A percentile compares a stretch with the other conserved stretches of the same genome.
phyloP scores from a whole-genome alignment of 768 basidiomycete genomes.

The Rhizopogon rudus region DNA sequence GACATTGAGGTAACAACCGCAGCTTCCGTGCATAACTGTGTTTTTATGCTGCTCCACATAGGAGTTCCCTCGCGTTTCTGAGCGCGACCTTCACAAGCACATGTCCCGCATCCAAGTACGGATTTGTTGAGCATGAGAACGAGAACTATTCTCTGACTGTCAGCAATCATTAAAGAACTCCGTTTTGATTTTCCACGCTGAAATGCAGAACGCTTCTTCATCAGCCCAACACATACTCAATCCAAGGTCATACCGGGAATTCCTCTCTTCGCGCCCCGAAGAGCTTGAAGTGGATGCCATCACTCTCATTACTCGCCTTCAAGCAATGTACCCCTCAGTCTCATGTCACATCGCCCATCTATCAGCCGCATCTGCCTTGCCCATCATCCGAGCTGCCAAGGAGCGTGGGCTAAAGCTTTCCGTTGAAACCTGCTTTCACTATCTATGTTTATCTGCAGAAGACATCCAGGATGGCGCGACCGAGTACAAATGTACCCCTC shows the following conservation, averaged over 20 bases:
- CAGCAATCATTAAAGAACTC: conserved; percentile 52
- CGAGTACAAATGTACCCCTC: conserved; percentile 96
- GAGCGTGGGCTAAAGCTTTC: conserved; percentile 65
- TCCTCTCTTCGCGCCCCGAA: conserved; percentile 83
- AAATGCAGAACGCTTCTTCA: conserved; percentile 47
- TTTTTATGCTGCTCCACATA: conserved; percentile 23
- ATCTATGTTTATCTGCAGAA: conserved; percentile 73
- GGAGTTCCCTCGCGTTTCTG: conserved; percentile 91
- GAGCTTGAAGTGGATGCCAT: conserved; percentile 80
- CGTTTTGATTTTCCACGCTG: conserved; percentile 89
- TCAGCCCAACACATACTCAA: conserved; percentile 26
- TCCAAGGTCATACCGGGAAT: conserved; percentile 67
- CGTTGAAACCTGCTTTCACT: conserved; percentile 98
- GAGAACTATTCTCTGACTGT: background rate
- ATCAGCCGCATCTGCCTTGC: conserved; percentile 80
- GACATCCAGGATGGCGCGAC: conserved; percentile 71
- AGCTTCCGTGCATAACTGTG: conserved; percentile 3
- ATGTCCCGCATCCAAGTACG: conserved; percentile 72
- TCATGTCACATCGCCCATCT: conserved; percentile 97
- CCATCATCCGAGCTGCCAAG: conserved; percentile 66
- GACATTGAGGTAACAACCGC: conserved; percentile 71
- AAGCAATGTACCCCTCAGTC: conserved; percentile 56
- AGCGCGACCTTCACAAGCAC: conserved; percentile 59
- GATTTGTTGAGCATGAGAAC: background rate
- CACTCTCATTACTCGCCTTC: conserved; percentile 63